Evolutionary conservation across 2,329 filamentous ascomycete genomes (phyloP).

Genomic region (Diaporthe longicolla): DNA sequence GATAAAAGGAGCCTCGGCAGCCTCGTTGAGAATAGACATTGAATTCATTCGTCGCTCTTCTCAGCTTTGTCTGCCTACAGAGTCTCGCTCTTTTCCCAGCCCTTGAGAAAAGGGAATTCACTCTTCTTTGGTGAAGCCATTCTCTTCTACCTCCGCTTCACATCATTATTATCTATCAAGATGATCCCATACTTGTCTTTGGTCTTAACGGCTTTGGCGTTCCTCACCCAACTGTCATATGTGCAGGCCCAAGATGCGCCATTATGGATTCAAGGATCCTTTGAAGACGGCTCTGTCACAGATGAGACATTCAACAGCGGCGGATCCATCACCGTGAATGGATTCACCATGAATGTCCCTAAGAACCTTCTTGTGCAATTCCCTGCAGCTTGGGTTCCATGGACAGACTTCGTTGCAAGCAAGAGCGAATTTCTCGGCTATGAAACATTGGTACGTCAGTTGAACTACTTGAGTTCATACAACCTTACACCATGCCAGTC

Average conservation of each 20-base stretch:
- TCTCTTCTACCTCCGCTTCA: not conserved
- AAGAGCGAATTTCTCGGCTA: slow-evolving; percentile 52
- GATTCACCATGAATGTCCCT: slow-evolving; percentile 60
- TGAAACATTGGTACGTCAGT: slow-evolving; percentile 51
- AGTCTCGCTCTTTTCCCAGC: not conserved
- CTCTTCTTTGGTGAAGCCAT: not conserved
- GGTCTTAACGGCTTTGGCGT: not conserved
- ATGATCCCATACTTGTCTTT: slow-evolving; percentile 1
- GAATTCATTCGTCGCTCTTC: not conserved
- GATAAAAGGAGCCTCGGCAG: slow-evolving; percentile 7
- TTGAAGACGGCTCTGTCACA: slow-evolving; percentile 51
- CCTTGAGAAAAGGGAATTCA: not conserved
- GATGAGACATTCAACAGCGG: slow-evolving; percentile 60
- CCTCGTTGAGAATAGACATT: not conserved
- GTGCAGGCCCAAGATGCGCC: slow-evolving; percentile 46
- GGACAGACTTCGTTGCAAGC: slow-evolving; percentile 53
- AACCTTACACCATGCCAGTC: not conserved
- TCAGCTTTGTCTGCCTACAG: not conserved
- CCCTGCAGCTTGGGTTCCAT: slow-evolving; percentile 61
- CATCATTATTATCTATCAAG: not conserved
- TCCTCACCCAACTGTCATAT: slow-evolving; percentile 4
- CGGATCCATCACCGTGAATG: slow-evolving; percentile 60
- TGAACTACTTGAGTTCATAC: not conserved
- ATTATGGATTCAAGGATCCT: slow-evolving; percentile 52
- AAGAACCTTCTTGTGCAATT: slow-evolving; percentile 65